These are phyloP conservation scores for Inonotus obliquus DNA, from an alignment of 1,284 basidiomycete species.

Conservation along the genomic window DNA sequence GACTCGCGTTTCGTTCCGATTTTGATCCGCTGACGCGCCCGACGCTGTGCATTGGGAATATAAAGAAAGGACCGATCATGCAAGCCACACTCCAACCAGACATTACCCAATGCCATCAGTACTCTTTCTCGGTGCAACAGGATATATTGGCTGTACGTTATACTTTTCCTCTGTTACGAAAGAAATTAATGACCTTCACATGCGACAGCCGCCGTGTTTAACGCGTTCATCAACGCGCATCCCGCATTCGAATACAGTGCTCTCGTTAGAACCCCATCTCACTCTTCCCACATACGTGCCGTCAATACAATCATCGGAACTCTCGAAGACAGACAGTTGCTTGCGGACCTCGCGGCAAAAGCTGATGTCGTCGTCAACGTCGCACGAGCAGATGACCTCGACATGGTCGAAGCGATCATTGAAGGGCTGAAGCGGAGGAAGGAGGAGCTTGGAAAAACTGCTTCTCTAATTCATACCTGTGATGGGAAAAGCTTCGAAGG, in stretches of 20 bases:
- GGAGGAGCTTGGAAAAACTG: constrained; percentile 12
- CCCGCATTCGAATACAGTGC: constrained; percentile 3
- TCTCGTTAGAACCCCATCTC: neutral
- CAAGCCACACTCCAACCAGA: too few relatives aligned
- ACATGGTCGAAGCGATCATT: constrained; percentile 19
- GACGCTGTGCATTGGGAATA: too few relatives aligned
- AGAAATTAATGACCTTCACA: too few relatives aligned
- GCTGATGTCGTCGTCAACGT: constrained; percentile 23
- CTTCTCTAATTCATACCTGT: constrained; percentile 19
- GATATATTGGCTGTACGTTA: constrained; percentile 11
- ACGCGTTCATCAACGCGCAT: constrained; percentile 3
- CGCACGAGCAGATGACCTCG: constrained; percentile 20
- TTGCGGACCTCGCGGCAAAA: constrained; percentile 16
- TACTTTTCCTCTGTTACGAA: neutral
- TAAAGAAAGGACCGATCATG: too few relatives aligned
- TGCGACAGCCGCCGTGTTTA: constrained; percentile 1
- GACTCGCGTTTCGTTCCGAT: too few relatives aligned
- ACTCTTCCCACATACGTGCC: neutral
- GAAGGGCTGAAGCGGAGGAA: constrained; percentile 19
- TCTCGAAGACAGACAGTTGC: constrained; percentile 18
- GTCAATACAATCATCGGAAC: constrained; percentile 14
- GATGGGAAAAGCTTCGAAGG: constrained; percentile 18
- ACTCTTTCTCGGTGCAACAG: constrained; percentile 8
- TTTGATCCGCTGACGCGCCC: too few relatives aligned
- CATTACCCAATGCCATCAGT: constrained; percentile 1